Evolutionary conservation across 2,329 filamentous ascomycete species (phyloP).

Genomic region (Tolypocladium tropicale): DNA sequence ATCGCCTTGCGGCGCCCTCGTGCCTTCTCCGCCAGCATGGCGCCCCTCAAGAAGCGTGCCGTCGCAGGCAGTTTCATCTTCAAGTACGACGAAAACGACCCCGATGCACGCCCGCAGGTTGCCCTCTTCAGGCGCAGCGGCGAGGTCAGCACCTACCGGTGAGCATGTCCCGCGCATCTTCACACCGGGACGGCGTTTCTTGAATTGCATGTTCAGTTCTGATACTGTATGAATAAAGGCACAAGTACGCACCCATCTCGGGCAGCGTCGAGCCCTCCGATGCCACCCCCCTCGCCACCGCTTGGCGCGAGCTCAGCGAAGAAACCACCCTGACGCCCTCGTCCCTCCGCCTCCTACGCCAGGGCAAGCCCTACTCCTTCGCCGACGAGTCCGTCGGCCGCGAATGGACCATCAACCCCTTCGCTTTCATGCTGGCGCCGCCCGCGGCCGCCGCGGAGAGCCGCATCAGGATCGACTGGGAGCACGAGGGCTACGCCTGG

Average conservation of each 20-base stretch:
- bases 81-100: conserved; percentile 26
- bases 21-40: background rate
- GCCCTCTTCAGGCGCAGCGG: conserved; percentile 53
- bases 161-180: conserved; percentile 10
- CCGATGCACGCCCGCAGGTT: conserved; percentile 32
- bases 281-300: conserved; percentile 40
- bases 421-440: conserved; percentile 44
- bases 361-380: conserved; percentile 50
- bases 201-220: no score
- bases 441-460: conserved; percentile 9
- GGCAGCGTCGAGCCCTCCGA: conserved; percentile 49
- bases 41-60: conserved; percentile 17
- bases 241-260: conserved; percentile 51
- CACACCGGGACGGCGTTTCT: no score
- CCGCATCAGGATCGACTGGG: conserved; percentile 48
- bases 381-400: conserved; percentile 39
- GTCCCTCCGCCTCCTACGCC: conserved; percentile 39
- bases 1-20: background rate
- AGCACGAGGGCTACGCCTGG: conserved; percentile 50
- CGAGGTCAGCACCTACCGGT: conserved; percentile 51
- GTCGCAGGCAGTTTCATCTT: conserved; percentile 44
- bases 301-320: conserved; percentile 52
- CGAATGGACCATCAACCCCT: conserved; percentile 54
- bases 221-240: no score
- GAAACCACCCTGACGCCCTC: conserved; percentile 44